phyloP scores from a whole-genome alignment of 2,329 filamentous ascomycete species.

The Colletotrichum destructivum region DNA sequence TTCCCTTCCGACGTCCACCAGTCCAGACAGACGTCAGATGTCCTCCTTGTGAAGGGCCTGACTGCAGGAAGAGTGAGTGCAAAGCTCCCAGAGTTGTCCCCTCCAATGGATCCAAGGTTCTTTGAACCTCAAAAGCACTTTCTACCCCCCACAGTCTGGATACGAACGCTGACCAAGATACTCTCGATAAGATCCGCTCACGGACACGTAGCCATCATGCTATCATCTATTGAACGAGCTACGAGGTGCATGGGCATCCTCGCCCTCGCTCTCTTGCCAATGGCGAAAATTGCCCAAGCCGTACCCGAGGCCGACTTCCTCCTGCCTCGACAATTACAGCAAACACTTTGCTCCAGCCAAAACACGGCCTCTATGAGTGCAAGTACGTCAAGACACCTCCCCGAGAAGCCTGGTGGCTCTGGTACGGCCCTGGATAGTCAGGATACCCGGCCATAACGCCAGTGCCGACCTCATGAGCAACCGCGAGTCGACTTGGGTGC shows the following conservation, averaged over 20 bases:
- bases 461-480: neutral
- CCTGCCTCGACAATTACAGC: constrained; percentile 42
- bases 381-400: constrained; percentile 49
- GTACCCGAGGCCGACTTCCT: constrained; percentile 15
- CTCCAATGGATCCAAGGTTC: constrained; percentile 8
- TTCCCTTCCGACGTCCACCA: constrained; percentile 27
- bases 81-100: neutral
- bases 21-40: constrained; percentile 38
- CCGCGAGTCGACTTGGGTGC: neutral
- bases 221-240: constrained; percentile 44
- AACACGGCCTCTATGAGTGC: constrained; percentile 53
- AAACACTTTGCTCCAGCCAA: constrained; percentile 53
- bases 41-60: constrained; percentile 30
- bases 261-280: constrained; percentile 47
- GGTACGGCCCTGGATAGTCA: neutral
- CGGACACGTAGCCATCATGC: constrained; percentile 43
- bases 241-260: constrained; percentile 44
- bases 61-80: constrained; percentile 32
- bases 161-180: constrained; percentile 9
- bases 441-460: neutral
- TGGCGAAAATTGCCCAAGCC: constrained; percentile 44
- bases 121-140: constrained; percentile 7
- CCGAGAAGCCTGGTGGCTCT: neutral
- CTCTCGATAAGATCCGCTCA: constrained; percentile 20
- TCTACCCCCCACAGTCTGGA: neutral